These are phyloP conservation scores for Alternaria angustiovoidea DNA, from an alignment of 2,329 filamentous ascomycete species.

Conservation along the genomic window DNA sequence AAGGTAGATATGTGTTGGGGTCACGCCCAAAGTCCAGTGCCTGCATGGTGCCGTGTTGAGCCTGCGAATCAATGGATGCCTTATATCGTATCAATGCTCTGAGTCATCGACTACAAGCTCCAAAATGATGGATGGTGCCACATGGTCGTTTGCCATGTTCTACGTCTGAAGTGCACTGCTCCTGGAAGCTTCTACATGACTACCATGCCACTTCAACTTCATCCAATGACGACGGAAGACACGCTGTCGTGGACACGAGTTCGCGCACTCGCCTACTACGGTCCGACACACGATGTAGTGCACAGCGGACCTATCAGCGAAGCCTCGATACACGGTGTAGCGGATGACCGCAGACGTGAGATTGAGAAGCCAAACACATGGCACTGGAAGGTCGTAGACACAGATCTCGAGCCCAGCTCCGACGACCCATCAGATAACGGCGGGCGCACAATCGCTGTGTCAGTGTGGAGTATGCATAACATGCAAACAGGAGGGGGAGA, in stretches of 20 bases:
- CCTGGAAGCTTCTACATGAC: not conserved
- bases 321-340: constrained; percentile 33
- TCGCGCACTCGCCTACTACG: constrained; percentile 38
- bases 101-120: not conserved
- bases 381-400: constrained; percentile 47
- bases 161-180: not conserved
- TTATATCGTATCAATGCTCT: not conserved
- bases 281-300: constrained; percentile 41
- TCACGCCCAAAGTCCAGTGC: not conserved
- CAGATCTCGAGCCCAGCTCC: constrained; percentile 28
- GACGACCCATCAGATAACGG: constrained; percentile 35
- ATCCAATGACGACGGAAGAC: constrained; percentile 31
- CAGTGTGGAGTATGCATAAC: constrained; percentile 39
- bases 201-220: constrained; percentile 36
- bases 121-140: not conserved
- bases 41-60: not conserved
- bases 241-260: constrained; percentile 41
- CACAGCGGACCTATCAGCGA: constrained; percentile 37
- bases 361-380: constrained; percentile 33
- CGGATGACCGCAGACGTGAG: constrained; percentile 33
- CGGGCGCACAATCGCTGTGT: constrained; percentile 40
- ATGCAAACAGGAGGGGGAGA: constrained; percentile 1
- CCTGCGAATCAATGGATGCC: not conserved
- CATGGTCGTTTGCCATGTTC: not conserved
- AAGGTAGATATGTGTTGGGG: not conserved